Evolutionary conservation across 176 grass and related monocot genomes (phyloP), one percentile per base, ranked within the genome.

Genomic region (Rhynchospora breviuscula): DNA sequence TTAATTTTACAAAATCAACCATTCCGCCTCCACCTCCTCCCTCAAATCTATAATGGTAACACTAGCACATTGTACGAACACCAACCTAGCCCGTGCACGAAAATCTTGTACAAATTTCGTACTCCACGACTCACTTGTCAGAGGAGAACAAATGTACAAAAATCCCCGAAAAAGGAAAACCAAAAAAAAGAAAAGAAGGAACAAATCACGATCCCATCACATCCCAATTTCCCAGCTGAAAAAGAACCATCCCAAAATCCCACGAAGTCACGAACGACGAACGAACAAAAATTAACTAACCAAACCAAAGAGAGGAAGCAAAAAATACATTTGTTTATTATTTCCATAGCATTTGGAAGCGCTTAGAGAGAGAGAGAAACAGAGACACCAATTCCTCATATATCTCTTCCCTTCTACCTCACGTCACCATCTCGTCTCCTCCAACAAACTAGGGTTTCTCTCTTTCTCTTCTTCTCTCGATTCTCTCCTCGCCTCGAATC

Each of bases 351-450:
- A 79, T 72, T 86, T 88, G 46, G 87, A 83, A 90, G 17, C 88
- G 67, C 88, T 76, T 84, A 76, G 80, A 88, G 87, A 88, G 72
- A 87, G 78, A 87, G 70, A 79, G 83, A 89, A 72, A 72, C 68
- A 78, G 49, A 77, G 49, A 57, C 73, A 14, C 51, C 73, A 88
- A 81, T 63, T 86, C 25, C 10, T 85, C 77, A 23, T 59, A 8
- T 54, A 79, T 87, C 23, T 17, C 51, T 10, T 77, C 22, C 22
- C 73, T 77, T 57, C 49, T 29, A 31, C 7, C 22, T 13, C 51
- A 78, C 51, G 73, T 78, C 73, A 78, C 73, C 73, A 10, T 57
- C 72, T 62, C 73, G 14, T 48, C 8, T 59, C 48, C 53, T 67
- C 15, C 79, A 68, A 87, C 79, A 83, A 59, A 78, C 31, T 79